Base-by-base conservation (phyloP, 2,329 filamentous ascomycete species). In the Aureobasidium namibiae region DNA sequence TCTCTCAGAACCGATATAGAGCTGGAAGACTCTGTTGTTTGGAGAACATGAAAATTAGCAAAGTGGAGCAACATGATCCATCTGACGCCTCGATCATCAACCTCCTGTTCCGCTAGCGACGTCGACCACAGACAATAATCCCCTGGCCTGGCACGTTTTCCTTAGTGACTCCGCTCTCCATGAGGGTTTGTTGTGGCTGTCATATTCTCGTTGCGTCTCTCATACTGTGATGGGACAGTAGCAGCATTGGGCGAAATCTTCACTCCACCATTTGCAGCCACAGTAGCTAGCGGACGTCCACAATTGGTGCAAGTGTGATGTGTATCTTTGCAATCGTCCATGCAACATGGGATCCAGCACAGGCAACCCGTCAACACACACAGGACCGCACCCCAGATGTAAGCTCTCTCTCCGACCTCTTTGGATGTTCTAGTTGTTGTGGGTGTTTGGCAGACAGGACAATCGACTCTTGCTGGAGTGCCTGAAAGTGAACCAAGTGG, bases 241-340 rank as follows among this genome's bases (percentile, higher is more conserved):
- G 36, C 24, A 53, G 33, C 34, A 2, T 16, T 34, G 13, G 49
- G 34, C 9, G 49, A 16, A 29, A 53, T 29, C 34, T 53, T 31
- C 11, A 53, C 49, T 23, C 49, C 49, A 18, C 49, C 49, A 14
- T 41, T 41, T 11, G 33, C 34, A 2, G 49, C 31, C n/a, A 41
- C 49, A 5, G 49, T 53, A 14, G 49, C 49, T 38, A 53, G 16
- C 5, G 33, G 49, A 16, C 49, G 49, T 14, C 49, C 49, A 31
- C 49, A 53, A 16, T 53, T 26, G n/a, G 33, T 41, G 18, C 49
- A 53, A 29, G 34, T 53, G 14, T 53, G 49, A 18, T 39, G 23
- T 13, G 49, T 53, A 18, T 53, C 49, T 18, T 53, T 53, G 23
- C 49, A 53, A 8, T 53, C 49, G 13, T 41, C 34, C 49, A 53